Base-by-base conservation (phyloP, 495 filamentous ascomycete genomes). In the Aspergillus asperescens region DNA sequence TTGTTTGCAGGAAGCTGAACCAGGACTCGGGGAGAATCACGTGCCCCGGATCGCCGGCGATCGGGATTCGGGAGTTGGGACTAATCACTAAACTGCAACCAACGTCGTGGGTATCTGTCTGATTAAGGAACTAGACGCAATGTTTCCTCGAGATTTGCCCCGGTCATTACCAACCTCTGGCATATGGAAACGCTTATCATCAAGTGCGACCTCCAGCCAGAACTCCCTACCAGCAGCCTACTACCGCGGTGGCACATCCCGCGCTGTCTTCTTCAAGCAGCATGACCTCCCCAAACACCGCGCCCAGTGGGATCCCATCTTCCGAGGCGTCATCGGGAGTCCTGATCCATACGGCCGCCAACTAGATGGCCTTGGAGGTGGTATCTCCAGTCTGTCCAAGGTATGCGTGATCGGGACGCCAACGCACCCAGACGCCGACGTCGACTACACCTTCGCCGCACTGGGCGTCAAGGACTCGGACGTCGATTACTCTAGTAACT, bases 391-490 rank as follows among this genome's bases (percentile, higher is more conserved):
- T 20, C 79, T 86, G 5, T 85, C 82, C 13, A 89, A 90, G 64
- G 72, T 89, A 7, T 86, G 84, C 67, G 73, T 89, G 16, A 69
- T 89, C 3, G 74, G 72, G 7, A 62, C 62, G 1, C 72, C 79
- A 5, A 50, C 57, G 0, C 73, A 74, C 24, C 56, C 43, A 0
- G 78, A 80, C 38, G 79, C 79, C 0, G 83, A 89, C 48, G 70
- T 89, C 15, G 85, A 89, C 43, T 89, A 84, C 56, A 89, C 84
- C 0, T 89, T 89, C 53, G 79, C 83, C 3, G 80, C 83, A 20
- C 73, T 89, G 1, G 85, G 85, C 0, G 73, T 89, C 47, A 72
- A 72, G 37, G 76, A 81, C 50, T 68, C 64, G 7, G 61, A 66
- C 12, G 71, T 89, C 2, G 85, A 89, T 62, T 77, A 80, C 52